Evolutionary conservation across 805 yeast genomes (phyloP).

Genomic region (Sugiyamaella marilandica): DNA sequence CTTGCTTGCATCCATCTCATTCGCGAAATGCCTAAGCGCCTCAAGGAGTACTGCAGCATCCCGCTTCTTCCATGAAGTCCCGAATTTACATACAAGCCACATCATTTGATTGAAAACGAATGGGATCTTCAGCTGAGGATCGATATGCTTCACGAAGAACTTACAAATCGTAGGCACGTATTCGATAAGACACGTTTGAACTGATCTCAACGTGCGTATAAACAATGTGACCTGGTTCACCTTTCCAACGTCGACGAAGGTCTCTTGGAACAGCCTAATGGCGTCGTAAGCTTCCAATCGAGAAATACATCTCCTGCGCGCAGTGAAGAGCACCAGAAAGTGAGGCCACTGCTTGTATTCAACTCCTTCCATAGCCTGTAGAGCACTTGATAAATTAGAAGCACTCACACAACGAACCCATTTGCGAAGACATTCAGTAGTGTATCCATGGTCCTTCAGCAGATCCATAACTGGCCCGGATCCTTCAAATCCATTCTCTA

Average conservation of each 20-base stretch:
- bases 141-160: conserved; percentile 19
- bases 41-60: conserved; percentile 21
- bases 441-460: conserved; percentile 16
- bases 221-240: conserved; percentile 21
- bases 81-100: conserved; percentile 28
- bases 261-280: conserved; percentile 21
- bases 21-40: conserved; percentile 26
- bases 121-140: neutral
- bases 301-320: conserved; percentile 22
- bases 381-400: conserved; percentile 16
- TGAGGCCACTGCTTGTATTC: conserved; percentile 25
- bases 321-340: conserved; percentile 25
- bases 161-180: conserved; percentile 25
- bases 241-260: conserved; percentile 7
- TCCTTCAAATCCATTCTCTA: no score
- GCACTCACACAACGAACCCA: conserved; percentile 22
- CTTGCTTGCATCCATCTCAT: conserved; percentile 14
- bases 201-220: conserved; percentile 20
- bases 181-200: conserved; percentile 23
- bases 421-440: conserved; percentile 4
- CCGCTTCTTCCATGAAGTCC: conserved; percentile 22
- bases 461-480: neutral
- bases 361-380: conserved; percentile 17
- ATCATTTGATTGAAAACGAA: conserved; percentile 25
- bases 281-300: conserved; percentile 25